Conservation (phyloP, 2,329 filamentous ascomycete species). For the Cladosporium sp. region DNA sequence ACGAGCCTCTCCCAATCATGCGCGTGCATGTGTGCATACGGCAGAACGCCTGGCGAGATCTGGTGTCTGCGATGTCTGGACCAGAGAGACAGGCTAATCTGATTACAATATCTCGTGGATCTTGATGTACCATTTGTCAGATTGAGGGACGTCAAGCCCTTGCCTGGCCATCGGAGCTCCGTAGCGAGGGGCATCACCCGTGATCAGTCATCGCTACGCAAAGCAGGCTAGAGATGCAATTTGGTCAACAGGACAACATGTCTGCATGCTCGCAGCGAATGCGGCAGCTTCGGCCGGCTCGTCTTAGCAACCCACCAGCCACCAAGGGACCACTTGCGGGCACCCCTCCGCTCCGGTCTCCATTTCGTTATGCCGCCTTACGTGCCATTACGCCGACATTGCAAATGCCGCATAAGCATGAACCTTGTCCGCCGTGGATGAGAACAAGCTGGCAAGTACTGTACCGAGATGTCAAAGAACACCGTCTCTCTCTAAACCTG, state of each 20-base stretch:
- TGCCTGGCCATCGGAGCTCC: background rate
- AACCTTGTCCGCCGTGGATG: slow-evolving; percentile 10
- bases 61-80: background rate
- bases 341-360: slow-evolving; percentile 16
- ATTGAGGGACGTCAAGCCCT: background rate
- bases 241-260: background rate
- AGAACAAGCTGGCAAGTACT: slow-evolving; percentile 15
- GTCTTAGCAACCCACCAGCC: background rate
- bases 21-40: background rate
- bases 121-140: background rate
- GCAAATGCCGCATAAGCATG: slow-evolving; percentile 14
- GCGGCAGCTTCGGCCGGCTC: slow-evolving; percentile 16
- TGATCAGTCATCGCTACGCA: background rate
- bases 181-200: background rate
- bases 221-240: background rate
- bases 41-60: background rate
- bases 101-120: background rate
- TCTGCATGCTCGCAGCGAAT: slow-evolving; percentile 6
- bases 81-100: background rate
- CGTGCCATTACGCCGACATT: slow-evolving; percentile 19
- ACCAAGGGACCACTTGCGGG: slow-evolving; percentile 13
- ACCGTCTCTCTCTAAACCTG: background rate
- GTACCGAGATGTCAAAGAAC: background rate
- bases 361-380: slow-evolving; percentile 10
- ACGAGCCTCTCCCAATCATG: background rate